These are phyloP conservation scores for Oryza meridionalis DNA, from an alignment of 176 grass and related monocot species.

Conservation along the genomic window DNA sequence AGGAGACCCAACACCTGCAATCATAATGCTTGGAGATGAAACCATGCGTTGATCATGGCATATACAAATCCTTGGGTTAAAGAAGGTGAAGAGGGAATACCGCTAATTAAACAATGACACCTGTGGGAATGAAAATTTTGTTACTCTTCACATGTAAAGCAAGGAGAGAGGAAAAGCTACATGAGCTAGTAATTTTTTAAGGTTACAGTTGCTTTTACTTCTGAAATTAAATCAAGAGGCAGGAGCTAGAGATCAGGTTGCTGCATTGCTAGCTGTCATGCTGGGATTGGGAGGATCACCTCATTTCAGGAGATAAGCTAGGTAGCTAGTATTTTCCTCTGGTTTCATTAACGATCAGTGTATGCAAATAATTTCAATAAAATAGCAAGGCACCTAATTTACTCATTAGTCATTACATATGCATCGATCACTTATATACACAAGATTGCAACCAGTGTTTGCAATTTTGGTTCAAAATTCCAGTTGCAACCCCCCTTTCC, in stretches of 20 bases:
- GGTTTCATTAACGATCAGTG: not conserved
- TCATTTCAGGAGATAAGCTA: not conserved
- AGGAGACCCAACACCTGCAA: constrained; percentile 45
- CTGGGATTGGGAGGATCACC: constrained; percentile 2
- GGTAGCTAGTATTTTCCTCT: constrained; percentile 1
- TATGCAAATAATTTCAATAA: not conserved
- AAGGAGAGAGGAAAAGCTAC: constrained; percentile 23
- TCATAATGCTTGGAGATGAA: constrained; percentile 45
- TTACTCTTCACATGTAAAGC: constrained; percentile 44
- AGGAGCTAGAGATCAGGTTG: not conserved
- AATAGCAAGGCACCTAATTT: too few relatives aligned
- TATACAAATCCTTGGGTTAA: constrained; percentile 29
- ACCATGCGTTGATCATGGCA: constrained; percentile 37
- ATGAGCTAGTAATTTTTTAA: constrained; percentile 22
- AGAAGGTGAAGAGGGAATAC: constrained; percentile 5
- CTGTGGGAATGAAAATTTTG: constrained; percentile 17
- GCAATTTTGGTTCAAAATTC: too few relatives aligned
- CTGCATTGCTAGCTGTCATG: not conserved
- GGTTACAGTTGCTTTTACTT: constrained; percentile 3
- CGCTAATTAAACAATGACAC: constrained; percentile 21
- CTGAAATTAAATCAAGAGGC: not conserved
- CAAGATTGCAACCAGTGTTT: not conserved
- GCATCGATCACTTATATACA: not conserved
- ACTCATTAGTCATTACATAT: not conserved
- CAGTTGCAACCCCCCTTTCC: too few relatives aligned